Evolutionary conservation across 345 rosid species (phyloP), one percentile per base, ranked within the genome.

Genomic region (Camelina hispida): DNA sequence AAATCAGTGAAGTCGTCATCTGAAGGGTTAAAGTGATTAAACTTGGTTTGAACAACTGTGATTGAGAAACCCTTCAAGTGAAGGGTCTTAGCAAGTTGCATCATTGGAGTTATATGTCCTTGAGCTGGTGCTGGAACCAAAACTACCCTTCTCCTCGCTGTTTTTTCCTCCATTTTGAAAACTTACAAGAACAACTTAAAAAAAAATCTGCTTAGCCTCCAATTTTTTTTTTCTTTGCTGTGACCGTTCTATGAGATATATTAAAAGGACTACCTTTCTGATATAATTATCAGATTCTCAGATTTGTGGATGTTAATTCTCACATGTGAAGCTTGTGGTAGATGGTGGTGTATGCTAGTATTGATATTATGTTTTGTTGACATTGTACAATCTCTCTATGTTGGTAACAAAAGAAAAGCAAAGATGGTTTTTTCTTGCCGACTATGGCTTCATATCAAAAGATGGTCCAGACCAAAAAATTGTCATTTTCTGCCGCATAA

Each of bases 21-120:
- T 22, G 59, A 58, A 46, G 59, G 66, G 22, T 0, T 46, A 0
- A 74, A 48, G 25, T 66, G 13, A 34, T 56, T 74, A 22, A 74
- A 74, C 50, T 65, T 74, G 30, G 72, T 59, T 8, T 74, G 72
- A 56, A 22, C 66, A 35, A 74, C 7, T 16, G 67, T 74, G 9
- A 74, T 57, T 47, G 66, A 74, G 66, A 74, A 65, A 34, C 77
- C 71, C 50, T 64, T 83, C 10, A 81, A 80, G 53, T 86, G 73
- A 28, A 89, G 87, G 50, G 82, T 42, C 40, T 83, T 57, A 3
- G 77, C 91, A 0, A 86, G 89, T 34, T 84, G 87, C 78, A 88
- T 83, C 85, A 85, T 84, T 1, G 93, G 90, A 60, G 72, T 82
- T 66, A 87, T 61, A 71, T 88, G 91, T 42, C 96, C 93, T 59